Evolutionary conservation across 176 grass and related monocot species (phyloP).

Genomic region (Bolboschoenus planiculmis): DNA sequence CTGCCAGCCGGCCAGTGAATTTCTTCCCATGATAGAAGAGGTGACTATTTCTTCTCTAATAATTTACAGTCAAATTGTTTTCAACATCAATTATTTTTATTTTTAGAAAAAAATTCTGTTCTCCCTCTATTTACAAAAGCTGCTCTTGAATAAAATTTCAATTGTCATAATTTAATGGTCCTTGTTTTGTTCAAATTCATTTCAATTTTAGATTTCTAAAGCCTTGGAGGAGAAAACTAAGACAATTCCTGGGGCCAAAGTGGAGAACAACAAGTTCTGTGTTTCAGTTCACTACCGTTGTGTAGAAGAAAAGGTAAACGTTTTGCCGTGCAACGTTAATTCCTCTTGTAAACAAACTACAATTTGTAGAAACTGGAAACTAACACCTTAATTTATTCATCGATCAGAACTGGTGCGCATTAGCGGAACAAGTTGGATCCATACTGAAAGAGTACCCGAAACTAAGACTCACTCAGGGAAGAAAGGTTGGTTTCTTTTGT

Average conservation of each 20-base stretch:
- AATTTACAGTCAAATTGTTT: background rate
- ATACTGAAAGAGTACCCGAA: constrained; percentile 67
- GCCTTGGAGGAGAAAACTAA: constrained; percentile 39
- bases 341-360: background rate
- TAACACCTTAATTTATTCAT: background rate
- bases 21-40: constrained; percentile 67
- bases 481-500: constrained; percentile 44
- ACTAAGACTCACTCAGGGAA: constrained; percentile 49
- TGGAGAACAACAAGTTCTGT: constrained; percentile 94
- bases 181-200: background rate
- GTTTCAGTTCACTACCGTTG: constrained; percentile 79
- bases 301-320: constrained; percentile 51
- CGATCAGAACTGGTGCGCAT: constrained; percentile 49
- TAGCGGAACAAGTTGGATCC: constrained; percentile 48
- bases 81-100: background rate
- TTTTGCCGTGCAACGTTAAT: background rate
- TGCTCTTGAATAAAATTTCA: background rate
- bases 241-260: constrained; percentile 44
- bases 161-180: background rate
- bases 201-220: constrained; percentile 40
- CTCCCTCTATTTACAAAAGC: background rate
- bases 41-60: constrained; percentile 29
- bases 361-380: background rate
- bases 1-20: constrained; percentile 64
- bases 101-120: background rate